Base-by-base conservation (phyloP, 2,329 filamentous ascomycete species). In the Drechslerella dactyloides region DNA sequence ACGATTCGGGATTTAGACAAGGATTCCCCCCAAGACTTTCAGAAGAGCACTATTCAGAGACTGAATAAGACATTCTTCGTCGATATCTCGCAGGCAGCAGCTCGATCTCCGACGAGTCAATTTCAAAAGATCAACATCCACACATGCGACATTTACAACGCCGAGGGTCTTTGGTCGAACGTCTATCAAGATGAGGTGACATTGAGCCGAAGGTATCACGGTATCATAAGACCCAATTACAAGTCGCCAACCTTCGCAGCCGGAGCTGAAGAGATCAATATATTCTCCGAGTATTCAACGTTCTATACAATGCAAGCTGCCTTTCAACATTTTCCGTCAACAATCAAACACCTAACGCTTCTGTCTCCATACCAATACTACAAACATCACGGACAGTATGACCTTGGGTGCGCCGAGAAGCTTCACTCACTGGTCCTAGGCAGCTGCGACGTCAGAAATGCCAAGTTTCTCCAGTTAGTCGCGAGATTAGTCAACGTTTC, bases 51-150 rank as follows among this genome's bases (percentile, higher is more conserved):
- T 2, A 56, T 56, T 11, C 11, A 21, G 2, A 13, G 42, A 21
- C 27, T 56, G 3, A 42, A 56, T 23, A 37, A 40, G 15, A 17
- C 42, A 42, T 56, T 56, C 33, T 21, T 15, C 5, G 15, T 56
- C 27, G 53, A 30, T 15, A 21, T 56, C 5, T 40, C 30, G 10
- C 19, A 40, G 8, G 53, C 53, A 15, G 37, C n/a, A 40, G 17
- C 2, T 40, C 19, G n/a, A n/a, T n/a, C n/a, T n/a, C 1, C 17
- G 19, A 40, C 23, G 10, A 10, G 10, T 13, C 21, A 60, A 21
- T n/a, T 51, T 23, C 42, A 27, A 19, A 50, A 33, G 42, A 23
- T 37, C 1, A 60, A 60, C 24, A 40, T 60, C 23, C 48, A 50
- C 24, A 10, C 56, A 0, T 15, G 17, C 6, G 24, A 35, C 30